phyloP scores from a whole-genome alignment of 768 basidiomycete species.

The Leccinum aurantiacum region DNA sequence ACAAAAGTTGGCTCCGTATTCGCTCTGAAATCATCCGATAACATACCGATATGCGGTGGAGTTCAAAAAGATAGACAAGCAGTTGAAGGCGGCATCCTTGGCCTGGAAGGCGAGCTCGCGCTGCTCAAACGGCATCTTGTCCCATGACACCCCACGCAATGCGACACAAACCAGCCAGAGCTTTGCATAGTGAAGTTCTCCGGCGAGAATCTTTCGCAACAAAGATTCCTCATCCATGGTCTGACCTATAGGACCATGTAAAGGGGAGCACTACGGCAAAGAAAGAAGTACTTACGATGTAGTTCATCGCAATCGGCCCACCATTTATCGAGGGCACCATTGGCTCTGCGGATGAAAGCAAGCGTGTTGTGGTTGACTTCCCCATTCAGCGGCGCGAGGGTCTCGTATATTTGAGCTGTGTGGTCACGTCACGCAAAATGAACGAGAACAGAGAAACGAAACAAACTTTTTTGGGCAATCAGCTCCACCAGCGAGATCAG shows the following conservation, averaged over 20 bases:
- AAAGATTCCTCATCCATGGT: conserved; percentile 84
- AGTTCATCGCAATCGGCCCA: conserved; percentile 85
- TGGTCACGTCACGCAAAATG: conserved; percentile 4
- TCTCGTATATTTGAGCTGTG: conserved; percentile 90
- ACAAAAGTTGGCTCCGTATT: conserved; percentile 1
- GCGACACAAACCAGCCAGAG: conserved; percentile 95
- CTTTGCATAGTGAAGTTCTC: conserved; percentile 90
- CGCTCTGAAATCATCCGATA: background rate
- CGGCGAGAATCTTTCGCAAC: conserved; percentile 82
- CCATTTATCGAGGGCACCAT: conserved; percentile 87
- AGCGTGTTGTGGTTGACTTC: conserved; percentile 84
- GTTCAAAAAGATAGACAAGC: conserved; percentile 79
- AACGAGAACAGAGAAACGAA: background rate
- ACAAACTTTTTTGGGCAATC: conserved; percentile 85
- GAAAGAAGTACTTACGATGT: conserved; percentile 52
- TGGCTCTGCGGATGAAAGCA: conserved; percentile 84
- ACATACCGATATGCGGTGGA: conserved; percentile 77
- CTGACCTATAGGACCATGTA: conserved; percentile 46
- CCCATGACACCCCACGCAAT: conserved; percentile 89
- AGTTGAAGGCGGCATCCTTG: conserved; percentile 87
- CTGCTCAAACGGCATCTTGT: conserved; percentile 95
- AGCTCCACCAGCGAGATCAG: conserved; percentile 87
- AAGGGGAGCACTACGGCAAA: background rate
- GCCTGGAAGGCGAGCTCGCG: conserved; percentile 94
- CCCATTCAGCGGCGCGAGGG: conserved; percentile 80